Evolutionary conservation across 2,329 filamentous ascomycete species (phyloP).

Genomic region (Aspergillus aculeatinus): DNA sequence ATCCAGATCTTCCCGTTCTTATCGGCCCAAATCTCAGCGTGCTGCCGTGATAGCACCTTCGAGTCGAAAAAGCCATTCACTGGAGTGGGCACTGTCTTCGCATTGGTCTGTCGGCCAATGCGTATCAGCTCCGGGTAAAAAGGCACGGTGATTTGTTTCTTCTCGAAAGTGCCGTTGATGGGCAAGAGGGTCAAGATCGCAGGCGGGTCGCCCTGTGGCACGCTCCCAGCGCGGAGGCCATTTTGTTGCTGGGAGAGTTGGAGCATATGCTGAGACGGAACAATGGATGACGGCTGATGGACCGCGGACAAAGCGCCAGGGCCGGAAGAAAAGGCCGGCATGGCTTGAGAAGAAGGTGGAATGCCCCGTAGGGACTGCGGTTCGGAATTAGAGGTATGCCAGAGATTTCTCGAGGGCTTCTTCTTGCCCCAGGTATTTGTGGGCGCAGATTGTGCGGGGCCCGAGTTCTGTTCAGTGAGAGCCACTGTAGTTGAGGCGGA

Average conservation of each 20-base stretch:
- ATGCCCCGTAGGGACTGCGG: slow-evolving; percentile 63
- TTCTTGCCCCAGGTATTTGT: slow-evolving; percentile 45
- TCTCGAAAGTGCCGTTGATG: slow-evolving; percentile 93
- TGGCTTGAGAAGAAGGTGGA: slow-evolving; percentile 60
- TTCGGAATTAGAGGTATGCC: slow-evolving; percentile 66
- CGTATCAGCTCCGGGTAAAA: slow-evolving; percentile 91
- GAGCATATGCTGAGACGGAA: slow-evolving; percentile 67
- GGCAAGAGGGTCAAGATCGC: slow-evolving; percentile 84
- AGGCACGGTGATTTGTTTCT: slow-evolving; percentile 92
- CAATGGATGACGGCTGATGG: slow-evolving; percentile 60
- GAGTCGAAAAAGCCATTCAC: slow-evolving; percentile 96
- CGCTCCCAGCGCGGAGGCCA: slow-evolving; percentile 48
- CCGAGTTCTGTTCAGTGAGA: slow-evolving; percentile 30
- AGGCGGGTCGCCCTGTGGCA: slow-evolving; percentile 58
- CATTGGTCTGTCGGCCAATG: slow-evolving; percentile 95
- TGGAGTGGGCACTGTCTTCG: slow-evolving; percentile 88
- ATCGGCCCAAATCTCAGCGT: slow-evolving; percentile 92
- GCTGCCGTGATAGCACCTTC: slow-evolving; percentile 92
- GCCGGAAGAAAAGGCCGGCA: slow-evolving; percentile 58
- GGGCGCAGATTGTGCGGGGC: not conserved
- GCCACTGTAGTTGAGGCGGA: slow-evolving; percentile 53
- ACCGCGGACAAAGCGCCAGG: slow-evolving; percentile 63
- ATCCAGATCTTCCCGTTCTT: slow-evolving; percentile 89
- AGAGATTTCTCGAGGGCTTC: slow-evolving; percentile 55
- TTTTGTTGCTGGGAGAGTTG: slow-evolving; percentile 63